Evolutionary conservation across 805 yeast genomes (phyloP), one percentile per base, ranked within the genome.

Genomic region (Starmera quercuum): DNA sequence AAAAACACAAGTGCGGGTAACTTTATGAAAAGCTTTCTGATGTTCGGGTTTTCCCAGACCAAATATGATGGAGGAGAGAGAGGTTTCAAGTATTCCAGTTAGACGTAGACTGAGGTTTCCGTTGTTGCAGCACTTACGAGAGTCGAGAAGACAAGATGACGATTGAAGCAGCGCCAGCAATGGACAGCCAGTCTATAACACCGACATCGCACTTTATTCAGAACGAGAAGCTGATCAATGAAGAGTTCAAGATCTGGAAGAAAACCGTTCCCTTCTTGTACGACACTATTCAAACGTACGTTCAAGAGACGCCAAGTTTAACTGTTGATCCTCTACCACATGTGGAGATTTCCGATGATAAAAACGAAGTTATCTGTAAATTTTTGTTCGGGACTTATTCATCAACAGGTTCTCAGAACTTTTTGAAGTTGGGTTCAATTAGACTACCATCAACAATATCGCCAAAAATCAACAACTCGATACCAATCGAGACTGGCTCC

Each of bases 221-320:
- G 32, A 64, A 66, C 31, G 83, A 78, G 46, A 82, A 81, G 49
- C 56, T 79, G 8, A 65, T 69, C 40, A 83, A 83, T 47, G 94
- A 83, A 56, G 92, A 83, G 58, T 82, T 71, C 64, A 75, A 75
- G 46, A 72, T 66, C 14, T 85, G 95, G 95, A 85, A 84, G 54
- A 83, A 84, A 49, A 73, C 90, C 2, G 79, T 83, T 11, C 95
- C 94, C 4, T 63, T 83, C 43, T 62, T 85, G 39, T 85, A 85
- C 56, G 80, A 77, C 47, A 64, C 75, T 38, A 69, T 81, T 32
- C 76, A 77, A 35, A 73, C 84, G 6, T 70, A 66, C 36, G 74
- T 76, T 5, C 58, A 73, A 26, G 66, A 70, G 13, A 66, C 70
- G 54, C 84, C 86, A 6, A 67, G 79, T 15, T 56, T 78, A 38